These are phyloP conservation scores for Lyophyllum semitale DNA, from an alignment of 768 basidiomycete species.

Conservation along the genomic window DNA sequence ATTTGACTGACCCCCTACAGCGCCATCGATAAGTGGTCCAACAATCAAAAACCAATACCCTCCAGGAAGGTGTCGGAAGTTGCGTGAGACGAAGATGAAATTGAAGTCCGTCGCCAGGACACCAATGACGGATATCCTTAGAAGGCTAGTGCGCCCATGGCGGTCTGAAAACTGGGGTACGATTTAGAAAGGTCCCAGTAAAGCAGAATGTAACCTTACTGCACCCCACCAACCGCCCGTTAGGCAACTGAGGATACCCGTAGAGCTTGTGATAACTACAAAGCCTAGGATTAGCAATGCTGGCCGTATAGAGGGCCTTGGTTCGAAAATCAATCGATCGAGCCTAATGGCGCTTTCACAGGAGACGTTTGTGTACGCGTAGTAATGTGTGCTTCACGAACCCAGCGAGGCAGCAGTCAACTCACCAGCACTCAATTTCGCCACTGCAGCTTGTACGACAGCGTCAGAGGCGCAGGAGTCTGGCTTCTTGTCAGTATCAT, in stretches of 20 bases:
- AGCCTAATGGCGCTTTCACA: too few relatives aligned
- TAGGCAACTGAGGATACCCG: constrained; percentile 74
- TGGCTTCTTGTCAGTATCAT: constrained; percentile 2
- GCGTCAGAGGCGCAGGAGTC: constrained; percentile 66
- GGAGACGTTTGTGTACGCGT: too few relatives aligned
- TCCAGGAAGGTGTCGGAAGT: constrained; percentile 64
- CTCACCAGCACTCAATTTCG: constrained; percentile 64
- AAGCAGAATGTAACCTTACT: constrained; percentile 54
- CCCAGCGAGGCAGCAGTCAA: not conserved
- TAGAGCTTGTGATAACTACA: constrained; percentile 61
- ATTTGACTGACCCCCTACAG: constrained; percentile 62
- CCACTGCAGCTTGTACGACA: constrained; percentile 70
- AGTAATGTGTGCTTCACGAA: not conserved
- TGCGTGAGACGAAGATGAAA: constrained; percentile 66
- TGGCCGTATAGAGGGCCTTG: not conserved
- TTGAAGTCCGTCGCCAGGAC: constrained; percentile 61
- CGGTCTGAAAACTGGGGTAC: constrained; percentile 71
- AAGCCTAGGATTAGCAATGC: constrained; percentile 6
- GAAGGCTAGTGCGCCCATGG: constrained; percentile 64
- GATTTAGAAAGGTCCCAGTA: not conserved
- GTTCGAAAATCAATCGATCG: too few relatives aligned
- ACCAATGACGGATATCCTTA: constrained; percentile 65
- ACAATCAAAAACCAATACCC: constrained; percentile 80
- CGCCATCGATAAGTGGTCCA: constrained; percentile 67
- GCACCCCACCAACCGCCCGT: constrained; percentile 89